A percentile compares a stretch with the other conserved stretches of the same genome.
phyloP scores from a whole-genome alignment of 345 rosid species.

The Lagerstroemia speciosa region DNA sequence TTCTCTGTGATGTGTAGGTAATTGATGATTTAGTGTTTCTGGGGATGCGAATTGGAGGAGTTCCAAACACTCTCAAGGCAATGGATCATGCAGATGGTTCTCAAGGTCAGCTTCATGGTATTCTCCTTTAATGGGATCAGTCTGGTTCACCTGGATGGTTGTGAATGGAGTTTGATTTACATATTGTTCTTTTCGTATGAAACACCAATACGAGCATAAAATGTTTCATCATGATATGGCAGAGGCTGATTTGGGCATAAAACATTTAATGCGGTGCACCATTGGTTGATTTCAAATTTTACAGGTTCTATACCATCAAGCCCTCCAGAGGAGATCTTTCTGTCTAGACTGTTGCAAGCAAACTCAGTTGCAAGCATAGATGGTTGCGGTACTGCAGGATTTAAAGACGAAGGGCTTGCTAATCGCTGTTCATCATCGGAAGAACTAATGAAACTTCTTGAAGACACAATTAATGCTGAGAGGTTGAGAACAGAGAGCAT shows the following conservation, averaged over 20 bases:
- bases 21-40: constrained; percentile 77
- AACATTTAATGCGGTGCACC: not conserved
- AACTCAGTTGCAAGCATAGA: constrained; percentile 40
- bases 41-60: constrained; percentile 64
- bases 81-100: constrained; percentile 35
- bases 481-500: constrained; percentile 48
- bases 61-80: constrained; percentile 26
- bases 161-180: not conserved
- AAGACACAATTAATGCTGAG: constrained; percentile 53
- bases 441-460: constrained; percentile 61
- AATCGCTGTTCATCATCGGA: constrained; percentile 50
- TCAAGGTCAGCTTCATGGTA: constrained; percentile 33
- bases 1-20: constrained; percentile 37
- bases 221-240: not conserved
- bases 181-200: not conserved
- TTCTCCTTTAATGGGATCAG: not conserved
- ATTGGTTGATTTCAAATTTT: constrained; percentile 20
- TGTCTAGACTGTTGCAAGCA: constrained; percentile 62
- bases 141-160: not conserved
- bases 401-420: constrained; percentile 57
- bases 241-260: not conserved
- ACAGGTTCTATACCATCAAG: constrained; percentile 67
- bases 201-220: not conserved
- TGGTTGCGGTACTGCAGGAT: constrained; percentile 32
- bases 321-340: constrained; percentile 64